Conservation (phyloP, 2,329 filamentous ascomycete genomes). For the Boeremia lycopersici region DNA sequence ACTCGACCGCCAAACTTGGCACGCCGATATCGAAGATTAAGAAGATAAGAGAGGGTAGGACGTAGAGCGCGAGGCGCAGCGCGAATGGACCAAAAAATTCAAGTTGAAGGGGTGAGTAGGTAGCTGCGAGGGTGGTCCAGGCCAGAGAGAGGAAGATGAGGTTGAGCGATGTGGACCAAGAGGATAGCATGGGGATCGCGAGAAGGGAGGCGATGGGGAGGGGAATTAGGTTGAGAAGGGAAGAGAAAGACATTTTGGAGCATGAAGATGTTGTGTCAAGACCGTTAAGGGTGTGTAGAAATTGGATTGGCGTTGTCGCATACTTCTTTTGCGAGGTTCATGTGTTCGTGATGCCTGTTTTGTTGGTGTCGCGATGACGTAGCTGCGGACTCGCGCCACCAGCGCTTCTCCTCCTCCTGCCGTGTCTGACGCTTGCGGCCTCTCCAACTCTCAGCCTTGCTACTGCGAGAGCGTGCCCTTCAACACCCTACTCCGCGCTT, state of each 20-base stretch:
- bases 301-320: neutral
- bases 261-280: neutral
- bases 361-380: conserved; percentile 16
- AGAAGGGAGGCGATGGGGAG: conserved; percentile 64
- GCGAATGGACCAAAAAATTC: conserved; percentile 74
- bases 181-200: conserved; percentile 74
- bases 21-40: conserved; percentile 73
- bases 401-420: neutral
- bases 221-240: conserved; percentile 39
- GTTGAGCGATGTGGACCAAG: conserved; percentile 81
- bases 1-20: conserved; percentile 69
- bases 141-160: conserved; percentile 89
- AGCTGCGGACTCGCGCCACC: neutral
- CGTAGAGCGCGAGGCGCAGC: conserved; percentile 71
- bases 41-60: conserved; percentile 74
- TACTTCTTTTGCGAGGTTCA: neutral
- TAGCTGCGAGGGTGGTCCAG: conserved; percentile 82
- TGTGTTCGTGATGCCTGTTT: conserved; percentile 13
- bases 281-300: neutral
- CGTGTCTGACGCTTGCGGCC: conserved; percentile 1
- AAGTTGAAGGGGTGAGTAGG: conserved; percentile 74
- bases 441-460: neutral
- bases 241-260: conserved; percentile 36
- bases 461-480: too few relatives aligned
- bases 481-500: too few relatives aligned